phyloP scores from a whole-genome alignment of 1,139 yeast genomes.

The Oligophagozyma castellii region DNA sequence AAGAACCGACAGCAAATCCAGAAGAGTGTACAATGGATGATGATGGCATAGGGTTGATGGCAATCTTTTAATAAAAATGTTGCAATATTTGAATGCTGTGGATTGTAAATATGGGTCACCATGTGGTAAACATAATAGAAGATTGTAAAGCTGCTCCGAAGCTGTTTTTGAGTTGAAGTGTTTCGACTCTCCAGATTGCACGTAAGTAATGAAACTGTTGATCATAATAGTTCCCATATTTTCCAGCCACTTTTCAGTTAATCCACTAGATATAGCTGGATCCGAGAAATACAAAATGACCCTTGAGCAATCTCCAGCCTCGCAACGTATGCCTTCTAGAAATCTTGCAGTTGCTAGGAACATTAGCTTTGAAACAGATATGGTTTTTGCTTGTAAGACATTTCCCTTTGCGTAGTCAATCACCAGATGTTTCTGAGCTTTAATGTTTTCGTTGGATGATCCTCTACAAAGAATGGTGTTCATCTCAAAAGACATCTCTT shows the following conservation, averaged over 20 bases:
- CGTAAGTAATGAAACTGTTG: slow-evolving; percentile 36
- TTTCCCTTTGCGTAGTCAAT: slow-evolving; percentile 23
- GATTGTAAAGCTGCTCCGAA: slow-evolving; percentile 56
- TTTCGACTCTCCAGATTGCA: slow-evolving; percentile 21
- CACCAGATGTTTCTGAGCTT: slow-evolving; percentile 53
- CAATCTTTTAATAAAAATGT: slow-evolving; percentile 47
- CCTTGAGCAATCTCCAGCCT: slow-evolving; percentile 69
- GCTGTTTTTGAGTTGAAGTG: slow-evolving; percentile 44
- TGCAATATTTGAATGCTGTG: slow-evolving; percentile 71
- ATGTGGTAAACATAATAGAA: slow-evolving; percentile 65
- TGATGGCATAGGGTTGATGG: slow-evolving; percentile 77
- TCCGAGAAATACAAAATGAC: slow-evolving; percentile 70
- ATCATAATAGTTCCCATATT: slow-evolving; percentile 49
- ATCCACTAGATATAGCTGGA: slow-evolving; percentile 51
- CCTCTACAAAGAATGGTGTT: slow-evolving; percentile 87
- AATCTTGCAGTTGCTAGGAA: slow-evolving; percentile 74
- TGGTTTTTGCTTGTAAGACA: slow-evolving; percentile 25
- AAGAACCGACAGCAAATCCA: slow-evolving; percentile 66
- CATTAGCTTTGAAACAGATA: slow-evolving; percentile 74
- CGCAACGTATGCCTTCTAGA: slow-evolving; percentile 66
- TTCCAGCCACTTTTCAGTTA: slow-evolving; percentile 58
- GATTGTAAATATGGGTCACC: slow-evolving; percentile 63
- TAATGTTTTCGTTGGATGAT: slow-evolving; percentile 69
- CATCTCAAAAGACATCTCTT: slow-evolving; percentile 84
- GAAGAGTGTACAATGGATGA: slow-evolving; percentile 56